Conservation (phyloP, 805 yeast species). For the Yamadazyma scolyti region DNA sequence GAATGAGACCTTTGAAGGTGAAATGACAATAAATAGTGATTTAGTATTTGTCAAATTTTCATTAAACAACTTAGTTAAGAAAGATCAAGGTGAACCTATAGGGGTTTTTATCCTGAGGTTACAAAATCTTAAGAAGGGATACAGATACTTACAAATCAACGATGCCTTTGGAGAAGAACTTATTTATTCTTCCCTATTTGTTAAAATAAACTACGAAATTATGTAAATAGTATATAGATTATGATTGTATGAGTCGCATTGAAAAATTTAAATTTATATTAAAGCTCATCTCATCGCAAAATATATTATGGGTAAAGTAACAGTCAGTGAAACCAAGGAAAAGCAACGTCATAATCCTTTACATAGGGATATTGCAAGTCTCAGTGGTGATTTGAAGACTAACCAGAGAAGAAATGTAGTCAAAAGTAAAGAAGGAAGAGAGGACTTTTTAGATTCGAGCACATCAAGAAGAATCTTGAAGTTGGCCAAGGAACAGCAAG, state of each 20-base stretch:
- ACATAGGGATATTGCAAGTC: constrained; percentile 71
- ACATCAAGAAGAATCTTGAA: constrained; percentile 82
- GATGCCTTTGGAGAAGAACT: constrained; percentile 79
- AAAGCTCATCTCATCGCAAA: constrained; percentile 4
- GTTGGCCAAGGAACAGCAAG: constrained; percentile 90
- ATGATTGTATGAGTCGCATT: no score
- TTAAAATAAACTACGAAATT: constrained; percentile 12
- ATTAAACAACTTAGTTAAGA: constrained; percentile 36
- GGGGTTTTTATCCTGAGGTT: constrained; percentile 65
- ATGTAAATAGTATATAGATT: background rate
- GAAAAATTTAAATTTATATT: no score
- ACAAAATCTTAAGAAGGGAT: constrained; percentile 68
- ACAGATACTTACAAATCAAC: constrained; percentile 73
- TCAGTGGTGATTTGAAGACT: constrained; percentile 64
- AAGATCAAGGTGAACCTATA: constrained; percentile 24
- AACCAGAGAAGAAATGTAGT: constrained; percentile 24
- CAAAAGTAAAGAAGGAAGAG: constrained; percentile 44
- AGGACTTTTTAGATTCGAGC: constrained; percentile 71
- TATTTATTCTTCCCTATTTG: constrained; percentile 48
- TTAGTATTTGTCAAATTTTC: constrained; percentile 56
- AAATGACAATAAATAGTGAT: constrained; percentile 34
- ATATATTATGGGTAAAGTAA: constrained; percentile 59
- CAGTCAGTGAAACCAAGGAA: constrained; percentile 46
- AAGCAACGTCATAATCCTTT: constrained; percentile 80
- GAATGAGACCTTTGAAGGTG: constrained; percentile 54